These are phyloP conservation scores for Discostella stelligera DNA, from an alignment of 352 stramenopile species.

Conservation along the genomic window DNA sequence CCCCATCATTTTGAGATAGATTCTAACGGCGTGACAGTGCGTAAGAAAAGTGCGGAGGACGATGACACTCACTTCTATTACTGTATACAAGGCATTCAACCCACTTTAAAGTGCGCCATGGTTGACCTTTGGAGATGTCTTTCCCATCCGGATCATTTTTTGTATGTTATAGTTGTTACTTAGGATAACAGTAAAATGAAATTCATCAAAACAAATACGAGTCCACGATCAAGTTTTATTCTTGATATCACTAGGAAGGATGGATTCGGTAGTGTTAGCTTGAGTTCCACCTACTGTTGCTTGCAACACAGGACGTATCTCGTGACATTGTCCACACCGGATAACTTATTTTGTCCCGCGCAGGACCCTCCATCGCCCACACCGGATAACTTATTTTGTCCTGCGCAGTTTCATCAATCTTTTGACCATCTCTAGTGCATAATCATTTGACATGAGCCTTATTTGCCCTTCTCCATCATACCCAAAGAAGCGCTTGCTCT, in stretches of 20 bases:
- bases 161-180: slow-evolving; percentile 69
- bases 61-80: slow-evolving; percentile 31
- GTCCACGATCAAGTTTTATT: background rate
- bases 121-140: slow-evolving; percentile 65
- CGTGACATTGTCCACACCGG: background rate
- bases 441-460: too few species aligned
- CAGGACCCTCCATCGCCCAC: background rate
- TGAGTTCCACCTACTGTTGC: background rate
- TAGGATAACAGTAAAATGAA: background rate
- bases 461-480: too few species aligned
- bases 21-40: background rate
- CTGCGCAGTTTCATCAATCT: too few species aligned
- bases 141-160: slow-evolving; percentile 75
- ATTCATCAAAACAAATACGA: background rate
- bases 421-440: too few species aligned
- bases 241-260: too few species aligned
- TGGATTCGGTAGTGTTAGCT: too few species aligned
- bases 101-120: slow-evolving; percentile 49
- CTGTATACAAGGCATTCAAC: slow-evolving; percentile 60
- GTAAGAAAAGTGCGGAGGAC: background rate
- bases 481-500: too few species aligned
- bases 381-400: too few species aligned
- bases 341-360: background rate
- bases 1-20: slow-evolving; percentile 48
- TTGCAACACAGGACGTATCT: background rate